Evolutionary conservation across 257 asterid species (phyloP).

Genomic region (Lycium barbarum): DNA sequence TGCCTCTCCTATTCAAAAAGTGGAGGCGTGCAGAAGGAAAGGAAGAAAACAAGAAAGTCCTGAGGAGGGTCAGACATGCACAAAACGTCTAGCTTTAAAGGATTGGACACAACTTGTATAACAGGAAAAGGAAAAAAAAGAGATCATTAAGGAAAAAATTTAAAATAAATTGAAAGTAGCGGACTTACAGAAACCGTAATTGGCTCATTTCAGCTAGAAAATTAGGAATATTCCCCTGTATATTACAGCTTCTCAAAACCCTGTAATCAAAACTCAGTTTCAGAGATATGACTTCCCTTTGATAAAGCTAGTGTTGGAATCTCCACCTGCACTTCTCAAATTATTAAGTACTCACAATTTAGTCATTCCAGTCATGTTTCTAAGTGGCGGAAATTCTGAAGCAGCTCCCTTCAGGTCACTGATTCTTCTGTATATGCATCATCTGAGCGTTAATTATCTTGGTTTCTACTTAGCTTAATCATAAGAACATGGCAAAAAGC

Average conservation of each 20-base stretch:
- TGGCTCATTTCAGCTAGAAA: conserved; percentile 37
- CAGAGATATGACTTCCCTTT: neutral
- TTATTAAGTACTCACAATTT: conserved; percentile 47
- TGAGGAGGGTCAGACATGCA: neutral
- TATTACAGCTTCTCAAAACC: conserved; percentile 69
- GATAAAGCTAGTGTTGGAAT: neutral
- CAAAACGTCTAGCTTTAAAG: neutral
- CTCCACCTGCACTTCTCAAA: conserved; percentile 27
- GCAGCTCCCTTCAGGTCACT: conserved; percentile 57
- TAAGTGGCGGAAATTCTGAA: conserved; percentile 53
- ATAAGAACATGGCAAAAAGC: neutral
- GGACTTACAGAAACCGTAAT: conserved; percentile 46
- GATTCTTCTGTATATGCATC: conserved; percentile 55
- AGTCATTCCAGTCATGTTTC: conserved; percentile 43
- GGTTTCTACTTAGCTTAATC: neutral
- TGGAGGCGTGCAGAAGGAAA: neutral
- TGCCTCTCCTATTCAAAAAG: no score
- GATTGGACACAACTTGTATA: neutral
- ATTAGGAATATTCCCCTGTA: conserved; percentile 52
- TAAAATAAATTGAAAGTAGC: neutral
- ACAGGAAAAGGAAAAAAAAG: neutral
- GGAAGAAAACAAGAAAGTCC: neutral
- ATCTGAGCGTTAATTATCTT: neutral
- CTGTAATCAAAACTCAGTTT: conserved; percentile 40
- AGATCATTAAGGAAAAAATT: neutral